Evolutionary conservation across 345 rosid genomes (phyloP), one percentile per base, ranked within the genome.

Genomic region (Corymbia maculata): DNA sequence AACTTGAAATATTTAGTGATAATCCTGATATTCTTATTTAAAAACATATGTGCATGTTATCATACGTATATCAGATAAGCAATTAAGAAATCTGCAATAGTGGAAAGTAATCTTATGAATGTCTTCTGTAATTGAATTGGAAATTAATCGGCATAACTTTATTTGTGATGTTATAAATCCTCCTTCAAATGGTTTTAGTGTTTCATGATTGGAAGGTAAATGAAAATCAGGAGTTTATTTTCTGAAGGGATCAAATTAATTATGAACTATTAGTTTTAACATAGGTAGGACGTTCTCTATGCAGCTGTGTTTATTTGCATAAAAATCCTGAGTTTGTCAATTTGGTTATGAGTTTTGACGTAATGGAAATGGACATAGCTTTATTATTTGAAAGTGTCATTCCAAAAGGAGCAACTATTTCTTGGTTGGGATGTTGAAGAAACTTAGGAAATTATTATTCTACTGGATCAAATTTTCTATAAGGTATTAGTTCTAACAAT

Each of bases 81-180:
- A 32, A 30, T 68, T 68, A 68, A 32, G 22, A 68, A 68, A 32
- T 68, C 12, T 22, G 79, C 79, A 68, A 68, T 12, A 68, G 5
- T 68, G 79, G 45, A 68, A 68, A 68, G 22, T 68, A 32, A 68
- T 52, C 24, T 44, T 51, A 91, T 88, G 88, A 26, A n/a, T 85
- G 42, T 85, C 88, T 89, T 88, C 92, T 86, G 86, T 89, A 88
- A 75, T 87, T 86, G 91, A 89, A 88, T 85, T 87, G 89, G 91
- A 89, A 89, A 89, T 50, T 86, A 91, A 85, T 91, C 88, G 91
- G 88, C 86, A 5, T 68, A 68, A 68, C 45, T 68, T 68, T 36
- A 36, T 36, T 68, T 32, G 19, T 68, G 79, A 68, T 68, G 22
- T 16, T 32, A 15, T 22, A 68, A 68, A 68, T 44, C 79, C 79